These are phyloP conservation scores for Pisolithus microcarpus DNA, from an alignment of 768 basidiomycete species.

Conservation along the genomic window DNA sequence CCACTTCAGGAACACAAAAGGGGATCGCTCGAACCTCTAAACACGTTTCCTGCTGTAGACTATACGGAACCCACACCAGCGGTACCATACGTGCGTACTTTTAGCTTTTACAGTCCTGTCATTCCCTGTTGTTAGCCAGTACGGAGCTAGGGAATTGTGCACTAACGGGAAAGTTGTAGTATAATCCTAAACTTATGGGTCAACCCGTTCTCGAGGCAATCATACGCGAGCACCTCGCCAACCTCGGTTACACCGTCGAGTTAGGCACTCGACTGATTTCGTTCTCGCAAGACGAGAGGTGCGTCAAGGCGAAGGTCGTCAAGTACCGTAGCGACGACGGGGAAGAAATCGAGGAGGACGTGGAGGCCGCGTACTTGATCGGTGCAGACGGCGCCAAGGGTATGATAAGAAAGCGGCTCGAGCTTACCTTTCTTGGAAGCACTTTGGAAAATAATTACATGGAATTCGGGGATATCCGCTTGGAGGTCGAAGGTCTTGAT, in stretches of 20 bases:
- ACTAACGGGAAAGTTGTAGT: slow-evolving; percentile 3
- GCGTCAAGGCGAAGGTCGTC: slow-evolving; percentile 32
- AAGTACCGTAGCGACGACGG: slow-evolving; percentile 14
- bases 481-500: slow-evolving; percentile 19
- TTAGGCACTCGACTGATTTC: slow-evolving; percentile 38
- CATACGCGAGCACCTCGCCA: slow-evolving; percentile 14
- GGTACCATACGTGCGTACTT: slow-evolving; percentile 20
- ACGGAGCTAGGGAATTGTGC: not conserved
- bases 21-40: slow-evolving; percentile 12
- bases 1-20: slow-evolving; percentile 30
- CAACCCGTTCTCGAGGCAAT: slow-evolving; percentile 26
- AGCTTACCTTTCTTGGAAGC: slow-evolving; percentile 36
- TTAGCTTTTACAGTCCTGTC: not conserved
- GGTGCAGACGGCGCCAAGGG: slow-evolving; percentile 22
- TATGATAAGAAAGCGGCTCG: slow-evolving; percentile 32
- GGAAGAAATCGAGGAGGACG: slow-evolving; percentile 19
- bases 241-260: slow-evolving; percentile 29
- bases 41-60: not conserved
- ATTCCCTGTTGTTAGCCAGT: too few species aligned
- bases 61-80: slow-evolving; percentile 17
- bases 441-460: slow-evolving; percentile 21
- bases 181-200: slow-evolving; percentile 10
- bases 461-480: slow-evolving; percentile 32
- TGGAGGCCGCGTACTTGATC: slow-evolving; percentile 28
- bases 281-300: slow-evolving; percentile 32